phyloP scores from a whole-genome alignment of 2,329 filamentous ascomycete genomes.

The Botrytis hyacinthi region DNA sequence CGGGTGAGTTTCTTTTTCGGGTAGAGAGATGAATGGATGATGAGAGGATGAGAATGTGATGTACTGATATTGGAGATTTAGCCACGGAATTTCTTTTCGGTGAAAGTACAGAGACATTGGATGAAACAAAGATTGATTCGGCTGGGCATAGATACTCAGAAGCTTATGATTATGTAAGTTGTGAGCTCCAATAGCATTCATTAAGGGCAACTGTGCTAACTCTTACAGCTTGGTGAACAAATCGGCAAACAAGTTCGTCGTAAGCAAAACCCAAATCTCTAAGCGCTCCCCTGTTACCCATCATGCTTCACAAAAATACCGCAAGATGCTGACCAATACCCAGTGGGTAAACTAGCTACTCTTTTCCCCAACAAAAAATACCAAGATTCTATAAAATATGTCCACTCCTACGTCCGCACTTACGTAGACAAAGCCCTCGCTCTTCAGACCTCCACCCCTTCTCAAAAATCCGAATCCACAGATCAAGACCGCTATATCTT shows the following conservation, averaged over 20 bases:
- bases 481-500: conserved; percentile 23
- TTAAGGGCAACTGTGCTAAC: not conserved
- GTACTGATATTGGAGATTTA: not conserved
- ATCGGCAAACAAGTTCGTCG: conserved; percentile 31
- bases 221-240: conserved; percentile 27
- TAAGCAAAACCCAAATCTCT: not conserved
- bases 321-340: not conserved
- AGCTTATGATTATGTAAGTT: conserved; percentile 39
- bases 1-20: conserved; percentile 31
- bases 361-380: conserved; percentile 34
- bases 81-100: conserved; percentile 69
- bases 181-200: not conserved
- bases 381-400: conserved; percentile 31
- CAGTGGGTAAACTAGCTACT: conserved; percentile 31
- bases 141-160: conserved; percentile 37
- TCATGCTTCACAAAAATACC: not conserved
- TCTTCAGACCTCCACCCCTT: conserved; percentile 45
- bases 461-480: conserved; percentile 24
- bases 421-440: conserved; percentile 34
- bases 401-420: conserved; percentile 32
- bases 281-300: not conserved
- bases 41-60: not conserved
- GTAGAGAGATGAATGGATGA: not conserved
- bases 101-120: conserved; percentile 49
- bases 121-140: conserved; percentile 19